A percentile compares a stretch with the other conserved stretches of the same genome.
Evolutionary conservation across 2,329 filamentous ascomycete genomes (phyloP).

Genomic region (Exserohilum turcica): DNA sequence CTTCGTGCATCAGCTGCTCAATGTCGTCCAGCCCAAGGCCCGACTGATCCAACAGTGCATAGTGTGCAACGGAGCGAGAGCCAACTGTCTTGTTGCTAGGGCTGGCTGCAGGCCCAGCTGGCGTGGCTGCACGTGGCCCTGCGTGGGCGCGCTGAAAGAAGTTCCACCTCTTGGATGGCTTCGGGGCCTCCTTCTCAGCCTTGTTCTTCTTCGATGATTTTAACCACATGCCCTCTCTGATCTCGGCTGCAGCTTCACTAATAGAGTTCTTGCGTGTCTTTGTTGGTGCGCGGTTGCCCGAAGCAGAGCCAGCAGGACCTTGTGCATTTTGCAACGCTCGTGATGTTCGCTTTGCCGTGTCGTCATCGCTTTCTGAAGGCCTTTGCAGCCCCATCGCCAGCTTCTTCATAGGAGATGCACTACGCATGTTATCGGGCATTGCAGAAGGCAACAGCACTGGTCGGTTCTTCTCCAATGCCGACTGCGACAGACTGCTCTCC

Average conservation of each 20-base stretch:
- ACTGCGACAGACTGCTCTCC: conserved; percentile 24
- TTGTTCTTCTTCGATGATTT: conserved; percentile 41
- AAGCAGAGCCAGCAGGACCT: conserved; percentile 18
- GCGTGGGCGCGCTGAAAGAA: conserved; percentile 61
- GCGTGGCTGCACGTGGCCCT: conserved; percentile 44
- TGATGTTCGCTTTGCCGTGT: conserved; percentile 40
- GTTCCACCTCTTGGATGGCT: conserved; percentile 59
- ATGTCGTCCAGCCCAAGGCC: conserved; percentile 53
- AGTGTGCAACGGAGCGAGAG: conserved; percentile 60
- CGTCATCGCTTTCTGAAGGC: conserved; percentile 47
- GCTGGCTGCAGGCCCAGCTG: conserved; percentile 45
- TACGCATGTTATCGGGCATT: conserved; percentile 44
- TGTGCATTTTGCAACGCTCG: conserved; percentile 34
- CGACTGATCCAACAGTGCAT: conserved; percentile 61
- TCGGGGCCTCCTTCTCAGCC: conserved; percentile 38
- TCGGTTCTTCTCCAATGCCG: conserved; percentile 22
- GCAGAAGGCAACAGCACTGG: conserved; percentile 46
- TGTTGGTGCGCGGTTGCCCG: conserved; percentile 18
- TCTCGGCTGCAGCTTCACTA: conserved; percentile 29
- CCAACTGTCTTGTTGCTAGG: conserved; percentile 40
- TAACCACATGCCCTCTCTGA: conserved; percentile 48
- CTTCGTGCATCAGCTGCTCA: conserved; percentile 54
- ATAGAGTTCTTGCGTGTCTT: conserved; percentile 36
- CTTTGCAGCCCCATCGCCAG: conserved; percentile 30
- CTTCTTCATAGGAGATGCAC: conserved; percentile 40